Percentiles rank a stretch among this genome's conserved stretches.
Evolutionary conservation across 805 yeast genomes (phyloP).

Genomic region (Nakazawaea siamensis): DNA sequence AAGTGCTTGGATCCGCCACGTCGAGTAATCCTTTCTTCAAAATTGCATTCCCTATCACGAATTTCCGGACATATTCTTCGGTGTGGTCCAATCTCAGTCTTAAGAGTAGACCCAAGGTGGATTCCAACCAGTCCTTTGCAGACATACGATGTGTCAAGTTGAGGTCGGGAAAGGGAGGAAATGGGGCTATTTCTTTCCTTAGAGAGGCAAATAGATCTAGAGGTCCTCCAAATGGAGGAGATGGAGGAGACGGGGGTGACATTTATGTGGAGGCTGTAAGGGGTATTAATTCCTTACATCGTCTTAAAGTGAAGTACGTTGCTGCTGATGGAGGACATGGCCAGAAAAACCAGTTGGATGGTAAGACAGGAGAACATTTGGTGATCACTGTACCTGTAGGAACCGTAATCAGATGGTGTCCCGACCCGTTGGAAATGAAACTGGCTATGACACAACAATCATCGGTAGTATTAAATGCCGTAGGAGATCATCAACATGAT

Average conservation of each 20-base stretch:
- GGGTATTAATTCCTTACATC: constrained; percentile 64
- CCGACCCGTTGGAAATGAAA: constrained; percentile 50
- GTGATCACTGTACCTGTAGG: constrained; percentile 88
- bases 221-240: constrained; percentile 99
- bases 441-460: constrained; percentile 14
- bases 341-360: constrained; percentile 70
- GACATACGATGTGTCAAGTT: constrained; percentile 66
- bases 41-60: constrained; percentile 21
- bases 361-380: constrained; percentile 74
- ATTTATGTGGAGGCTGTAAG: constrained; percentile 76
- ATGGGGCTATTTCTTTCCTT: constrained; percentile 78
- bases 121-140: constrained; percentile 33
- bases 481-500: constrained; percentile 15
- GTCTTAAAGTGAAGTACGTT: constrained; percentile 53
- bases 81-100: constrained; percentile 27
- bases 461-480: constrained; percentile 13
- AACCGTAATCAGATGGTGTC: constrained; percentile 78
- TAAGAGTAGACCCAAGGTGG: constrained; percentile 35
- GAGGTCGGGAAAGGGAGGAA: constrained; percentile 79
- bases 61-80: constrained; percentile 26
- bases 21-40: constrained; percentile 17
- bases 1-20: constrained; percentile 11
- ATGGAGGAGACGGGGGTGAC: constrained; percentile 92
- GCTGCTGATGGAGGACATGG: constrained; percentile 75
- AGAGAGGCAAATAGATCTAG: constrained; percentile 76